Evolutionary conservation across 2,329 filamentous ascomycete species (phyloP), one percentile per base, ranked within the genome.

Genomic region (Onygenales sp.): DNA sequence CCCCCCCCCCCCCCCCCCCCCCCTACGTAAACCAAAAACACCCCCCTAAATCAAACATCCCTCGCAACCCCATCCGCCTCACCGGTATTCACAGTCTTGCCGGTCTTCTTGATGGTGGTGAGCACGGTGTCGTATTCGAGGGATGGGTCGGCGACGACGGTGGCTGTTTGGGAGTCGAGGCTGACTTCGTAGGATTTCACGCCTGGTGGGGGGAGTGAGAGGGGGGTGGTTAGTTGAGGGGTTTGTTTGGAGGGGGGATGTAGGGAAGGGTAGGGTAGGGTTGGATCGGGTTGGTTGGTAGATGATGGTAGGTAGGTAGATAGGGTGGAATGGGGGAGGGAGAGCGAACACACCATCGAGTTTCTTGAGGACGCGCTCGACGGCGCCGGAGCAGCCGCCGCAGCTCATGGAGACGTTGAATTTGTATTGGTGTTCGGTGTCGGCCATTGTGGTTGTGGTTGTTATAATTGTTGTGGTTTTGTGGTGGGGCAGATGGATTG

Each of bases 351-450:
- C 68, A 95, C 91, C 90, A 17, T 94, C 86, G 2, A 95, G 83
- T 76, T 89, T 95, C 77, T 88, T 92, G 60, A 98, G 83, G 45
- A 96, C 90, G 51, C 90, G 82, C 74, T 95, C 87, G 44, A 98
- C 80, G 61, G 93, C 93, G 66, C 91, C 90, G 45, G 91, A 96
- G 84, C 93, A 98, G 71, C 93, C 93, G 69, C 88, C 83, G 76
- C 93, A 98, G 79, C 78, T 87, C 93, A 98, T 98, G 73, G 77
- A 79, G 71, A 97, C 83, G 73, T 91, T 85, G 79, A 97, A 97
- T 72, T 93, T 89, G 86, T 97, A 97, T 62, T 83, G 88, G 78
- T 95, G 89, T 63, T 86, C 83, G 56, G 84, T 75, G 21, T 36
- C 42, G 43, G 43, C 43, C 50, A 52, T 44, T 21, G 39, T 51